phyloP scores from a whole-genome alignment of 106 monocot species.

The Dendrobium nobile region DNA sequence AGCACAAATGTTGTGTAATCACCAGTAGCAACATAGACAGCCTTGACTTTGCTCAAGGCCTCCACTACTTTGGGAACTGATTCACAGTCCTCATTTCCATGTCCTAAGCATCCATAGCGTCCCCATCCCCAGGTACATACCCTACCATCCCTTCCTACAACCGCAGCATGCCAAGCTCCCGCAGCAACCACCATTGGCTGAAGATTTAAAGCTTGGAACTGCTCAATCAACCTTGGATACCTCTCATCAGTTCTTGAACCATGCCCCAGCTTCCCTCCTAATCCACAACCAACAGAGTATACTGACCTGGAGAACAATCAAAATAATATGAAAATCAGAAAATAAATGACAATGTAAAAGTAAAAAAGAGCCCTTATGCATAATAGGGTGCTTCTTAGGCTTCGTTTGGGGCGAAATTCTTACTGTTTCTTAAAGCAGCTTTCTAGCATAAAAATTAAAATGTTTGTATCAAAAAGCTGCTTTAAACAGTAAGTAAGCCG shows the following conservation, averaged over 20 bases:
- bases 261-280: constrained; percentile 96
- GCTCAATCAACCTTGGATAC: constrained; percentile 73
- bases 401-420: too few species aligned
- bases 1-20: constrained; percentile 95
- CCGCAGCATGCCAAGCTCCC: constrained; percentile 97
- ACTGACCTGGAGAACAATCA: constrained; percentile 62
- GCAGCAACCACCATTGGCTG: constrained; percentile 90
- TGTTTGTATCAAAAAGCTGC: too few species aligned
- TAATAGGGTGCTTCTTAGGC: neutral
- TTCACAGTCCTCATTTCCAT: constrained; percentile 92
- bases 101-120: constrained; percentile 92
- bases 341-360: neutral
- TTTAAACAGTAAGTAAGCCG: too few species aligned
- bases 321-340: neutral
- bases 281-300: constrained; percentile 94
- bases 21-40: constrained; percentile 90
- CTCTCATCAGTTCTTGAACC: constrained; percentile 84
- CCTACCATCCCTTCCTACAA: constrained; percentile 85
- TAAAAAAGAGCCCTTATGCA: neutral
- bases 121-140: constrained; percentile 99
- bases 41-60: constrained; percentile 58
- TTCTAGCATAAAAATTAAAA: too few species aligned
- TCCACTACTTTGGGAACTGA: constrained; percentile 79
- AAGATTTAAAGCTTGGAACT: constrained; percentile 59
- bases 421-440: too few species aligned